phyloP scores from a whole-genome alignment of 176 grass and related monocot genomes.

The Neostapfia colusana region DNA sequence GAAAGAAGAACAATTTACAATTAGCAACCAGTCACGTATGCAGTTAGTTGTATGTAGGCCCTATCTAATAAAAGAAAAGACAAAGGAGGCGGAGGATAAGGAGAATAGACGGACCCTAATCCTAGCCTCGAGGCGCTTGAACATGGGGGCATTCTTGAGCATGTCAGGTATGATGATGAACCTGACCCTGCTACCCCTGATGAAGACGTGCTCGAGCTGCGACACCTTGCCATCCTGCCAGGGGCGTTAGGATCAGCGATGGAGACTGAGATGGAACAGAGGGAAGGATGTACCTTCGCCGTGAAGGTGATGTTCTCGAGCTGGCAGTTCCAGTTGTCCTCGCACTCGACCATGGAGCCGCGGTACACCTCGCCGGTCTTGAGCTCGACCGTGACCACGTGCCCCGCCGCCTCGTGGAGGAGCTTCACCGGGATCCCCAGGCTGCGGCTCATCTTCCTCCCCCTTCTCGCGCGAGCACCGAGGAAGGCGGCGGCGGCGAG shows the following conservation, averaged over 20 bases:
- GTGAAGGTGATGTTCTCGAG: conserved; percentile 51
- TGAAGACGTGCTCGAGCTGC: conserved; percentile 63
- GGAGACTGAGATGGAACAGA: background rate
- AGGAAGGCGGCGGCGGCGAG: background rate
- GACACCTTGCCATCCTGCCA: conserved; percentile 63
- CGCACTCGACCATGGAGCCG: conserved; percentile 65
- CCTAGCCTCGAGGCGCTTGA: conserved; percentile 50
- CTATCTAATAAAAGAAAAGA: no score
- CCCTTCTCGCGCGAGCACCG: background rate
- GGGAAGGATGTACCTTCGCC: conserved; percentile 38
- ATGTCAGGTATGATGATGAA: conserved; percentile 83
- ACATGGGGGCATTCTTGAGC: conserved; percentile 77
- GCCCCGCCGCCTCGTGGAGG: conserved; percentile 87
- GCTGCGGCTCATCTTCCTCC: conserved; percentile 74
- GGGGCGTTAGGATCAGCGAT: background rate
- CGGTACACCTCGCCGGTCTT: conserved; percentile 70
- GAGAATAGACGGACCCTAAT: background rate
- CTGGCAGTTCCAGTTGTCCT: conserved; percentile 68
- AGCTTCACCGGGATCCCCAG: conserved; percentile 92
- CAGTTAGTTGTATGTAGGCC: background rate
- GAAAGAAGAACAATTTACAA: background rate
- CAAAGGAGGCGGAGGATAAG: no score
- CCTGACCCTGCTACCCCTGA: conserved; percentile 65
- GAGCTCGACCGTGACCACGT: conserved; percentile 91
- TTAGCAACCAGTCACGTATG: background rate